Evolutionary conservation across 495 filamentous ascomycete genomes (phyloP).

Genomic region (Trichoderma virens): DNA sequence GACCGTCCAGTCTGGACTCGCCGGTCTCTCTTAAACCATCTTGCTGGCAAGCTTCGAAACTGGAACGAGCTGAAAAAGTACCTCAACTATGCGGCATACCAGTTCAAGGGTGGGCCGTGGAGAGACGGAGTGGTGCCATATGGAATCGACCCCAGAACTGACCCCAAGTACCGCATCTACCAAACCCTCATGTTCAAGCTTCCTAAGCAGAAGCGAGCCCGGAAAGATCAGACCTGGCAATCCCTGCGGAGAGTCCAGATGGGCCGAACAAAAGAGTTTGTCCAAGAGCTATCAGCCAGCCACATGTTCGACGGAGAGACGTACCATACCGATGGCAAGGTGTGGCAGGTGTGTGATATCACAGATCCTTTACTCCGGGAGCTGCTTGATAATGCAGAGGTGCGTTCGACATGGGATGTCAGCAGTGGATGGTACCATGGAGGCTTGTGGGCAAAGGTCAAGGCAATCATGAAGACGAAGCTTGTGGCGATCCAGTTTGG

Average conservation of each 20-base stretch:
- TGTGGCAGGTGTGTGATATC: conserved; percentile 93
- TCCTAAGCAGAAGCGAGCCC: conserved; percentile 33
- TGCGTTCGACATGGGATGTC: conserved; percentile 46
- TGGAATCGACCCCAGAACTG: conserved; percentile 75
- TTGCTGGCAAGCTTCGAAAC: conserved; percentile 40
- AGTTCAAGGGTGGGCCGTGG: conserved; percentile 86
- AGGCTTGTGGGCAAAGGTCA: conserved; percentile 70
- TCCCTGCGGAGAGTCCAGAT: conserved; percentile 24
- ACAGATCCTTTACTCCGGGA: conserved; percentile 60
- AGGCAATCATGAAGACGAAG: conserved; percentile 79
- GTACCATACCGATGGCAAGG: conserved; percentile 64
- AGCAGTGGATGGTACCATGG: conserved; percentile 74
- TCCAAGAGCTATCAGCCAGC: conserved; percentile 31
- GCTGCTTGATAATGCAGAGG: conserved; percentile 41
- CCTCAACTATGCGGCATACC: conserved; percentile 73
- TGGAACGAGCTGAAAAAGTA: conserved; percentile 52
- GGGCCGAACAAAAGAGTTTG: conserved; percentile 19
- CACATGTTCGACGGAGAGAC: conserved; percentile 77
- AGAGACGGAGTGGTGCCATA: conserved; percentile 76
- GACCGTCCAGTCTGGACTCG: conserved; percentile 81
- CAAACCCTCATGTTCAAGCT: conserved; percentile 79
- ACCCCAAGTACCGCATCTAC: conserved; percentile 67
- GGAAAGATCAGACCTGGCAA: conserved; percentile 38
- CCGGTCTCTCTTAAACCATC: conserved; percentile 62
- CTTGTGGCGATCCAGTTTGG: conserved; percentile 46